phyloP scores from a whole-genome alignment of 139 green algal species.

The Eudorina sp. region DNA sequence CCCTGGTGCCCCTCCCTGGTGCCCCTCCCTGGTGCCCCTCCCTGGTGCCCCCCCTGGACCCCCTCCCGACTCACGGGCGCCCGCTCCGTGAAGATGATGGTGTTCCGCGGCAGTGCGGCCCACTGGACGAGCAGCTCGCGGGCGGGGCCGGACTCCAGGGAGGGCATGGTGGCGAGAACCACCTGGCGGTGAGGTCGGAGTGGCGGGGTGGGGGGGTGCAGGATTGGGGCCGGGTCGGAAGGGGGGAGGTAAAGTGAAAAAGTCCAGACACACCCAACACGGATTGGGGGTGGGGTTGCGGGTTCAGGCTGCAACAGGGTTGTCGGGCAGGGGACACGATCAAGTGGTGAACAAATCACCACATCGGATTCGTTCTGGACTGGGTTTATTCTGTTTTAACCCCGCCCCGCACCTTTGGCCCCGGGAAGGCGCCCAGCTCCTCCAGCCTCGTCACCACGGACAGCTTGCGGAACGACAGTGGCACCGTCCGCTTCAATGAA shows the following conservation, averaged over 20 bases:
- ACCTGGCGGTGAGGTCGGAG: conserved; percentile 56
- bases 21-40: no score
- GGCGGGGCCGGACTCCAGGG: conserved; percentile 78
- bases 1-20: no score
- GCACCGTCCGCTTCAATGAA: conserved; percentile 71
- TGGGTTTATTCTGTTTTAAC: not conserved
- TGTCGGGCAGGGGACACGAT: no score
- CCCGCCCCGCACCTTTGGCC: conserved; percentile 50
- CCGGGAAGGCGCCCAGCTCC: conserved; percentile 62
- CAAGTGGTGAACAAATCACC: no score
- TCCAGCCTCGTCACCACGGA: conserved; percentile 64
- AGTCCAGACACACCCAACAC: no score
- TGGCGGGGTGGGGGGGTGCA: not conserved
- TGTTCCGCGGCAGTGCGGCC: conserved; percentile 78
- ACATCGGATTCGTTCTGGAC: no score
- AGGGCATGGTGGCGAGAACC: conserved; percentile 84
- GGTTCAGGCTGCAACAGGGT: no score
- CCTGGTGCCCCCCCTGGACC: no score
- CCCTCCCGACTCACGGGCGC: conserved; percentile 47
- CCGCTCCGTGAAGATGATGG: conserved; percentile 83
- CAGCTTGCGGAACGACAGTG: conserved; percentile 75
- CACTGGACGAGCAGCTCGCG: conserved; percentile 88
- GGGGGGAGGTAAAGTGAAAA: no score
- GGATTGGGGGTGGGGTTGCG: no score
- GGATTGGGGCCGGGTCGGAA: no score